Percentiles rank a stretch among this genome's conserved stretches.
Evolutionary conservation across 2,329 filamentous ascomycete species (phyloP).

Genomic region (Gaeumannomyces sp.): DNA sequence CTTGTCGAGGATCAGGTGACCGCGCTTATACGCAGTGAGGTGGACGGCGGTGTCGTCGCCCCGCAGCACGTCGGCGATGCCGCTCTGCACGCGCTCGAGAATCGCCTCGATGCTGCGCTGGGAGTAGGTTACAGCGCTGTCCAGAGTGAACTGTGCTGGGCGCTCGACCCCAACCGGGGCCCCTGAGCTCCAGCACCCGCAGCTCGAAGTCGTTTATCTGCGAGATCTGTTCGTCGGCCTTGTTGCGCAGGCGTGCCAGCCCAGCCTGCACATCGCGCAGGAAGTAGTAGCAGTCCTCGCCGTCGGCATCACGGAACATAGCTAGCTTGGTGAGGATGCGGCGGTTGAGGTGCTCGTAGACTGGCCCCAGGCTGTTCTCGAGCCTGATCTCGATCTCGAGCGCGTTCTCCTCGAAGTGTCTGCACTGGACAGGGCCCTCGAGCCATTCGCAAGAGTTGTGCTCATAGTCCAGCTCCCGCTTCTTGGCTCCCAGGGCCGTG

Average conservation of each 20-base stretch:
- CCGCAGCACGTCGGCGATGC: slow-evolving; percentile 41
- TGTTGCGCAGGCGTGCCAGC: slow-evolving; percentile 32
- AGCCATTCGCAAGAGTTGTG: slow-evolving; percentile 30
- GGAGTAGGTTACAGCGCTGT: slow-evolving; percentile 34
- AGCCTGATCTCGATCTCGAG: slow-evolving; percentile 40
- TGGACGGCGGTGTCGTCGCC: slow-evolving; percentile 40
- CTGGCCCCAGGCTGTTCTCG: slow-evolving; percentile 43
- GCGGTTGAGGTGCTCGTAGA: slow-evolving; percentile 37
- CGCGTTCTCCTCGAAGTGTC: slow-evolving; percentile 36
- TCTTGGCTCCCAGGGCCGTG: slow-evolving; percentile 32
- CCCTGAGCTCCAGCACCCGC: slow-evolving; percentile 39
- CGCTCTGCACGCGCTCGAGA: slow-evolving; percentile 44
- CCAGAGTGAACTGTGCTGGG: slow-evolving; percentile 39
- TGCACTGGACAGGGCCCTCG: slow-evolving; percentile 31
- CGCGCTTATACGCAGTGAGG: slow-evolving; percentile 44
- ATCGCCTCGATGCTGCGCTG: slow-evolving; percentile 41
- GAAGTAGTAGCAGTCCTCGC: slow-evolving; percentile 39
- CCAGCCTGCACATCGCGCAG: slow-evolving; percentile 30
- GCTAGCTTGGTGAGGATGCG: slow-evolving; percentile 36
- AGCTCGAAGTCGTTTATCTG: slow-evolving; percentile 43
- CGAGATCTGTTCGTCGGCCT: slow-evolving; percentile 34
- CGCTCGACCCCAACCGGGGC: slow-evolving; percentile 39
- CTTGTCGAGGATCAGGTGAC: slow-evolving; percentile 46
- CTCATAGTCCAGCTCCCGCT: slow-evolving; percentile 33
- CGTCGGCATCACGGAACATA: slow-evolving; percentile 38